Conservation (phyloP, 495 filamentous ascomycete species). For the Aspergillus avenaceus region DNA sequence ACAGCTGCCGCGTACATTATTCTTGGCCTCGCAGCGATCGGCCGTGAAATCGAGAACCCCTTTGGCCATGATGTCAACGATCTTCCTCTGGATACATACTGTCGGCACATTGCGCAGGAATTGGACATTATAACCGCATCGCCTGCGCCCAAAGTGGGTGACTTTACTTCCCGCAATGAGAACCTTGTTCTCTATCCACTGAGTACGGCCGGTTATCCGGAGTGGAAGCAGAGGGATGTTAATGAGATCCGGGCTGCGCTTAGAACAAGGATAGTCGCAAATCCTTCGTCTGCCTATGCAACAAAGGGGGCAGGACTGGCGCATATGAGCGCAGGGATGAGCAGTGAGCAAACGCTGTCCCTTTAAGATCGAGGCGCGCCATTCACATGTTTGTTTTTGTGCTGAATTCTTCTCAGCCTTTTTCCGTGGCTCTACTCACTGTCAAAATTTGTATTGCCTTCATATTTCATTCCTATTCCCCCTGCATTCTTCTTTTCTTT, state of each 20-base stretch:
- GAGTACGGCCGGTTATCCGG: constrained; percentile 50
- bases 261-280: constrained; percentile 38
- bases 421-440: too few species aligned
- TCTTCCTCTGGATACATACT: constrained; percentile 73
- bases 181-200: constrained; percentile 70
- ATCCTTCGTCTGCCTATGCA: constrained; percentile 9
- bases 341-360: too few species aligned
- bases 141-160: constrained; percentile 48
- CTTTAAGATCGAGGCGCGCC: too few species aligned
- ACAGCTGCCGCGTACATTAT: constrained; percentile 78
- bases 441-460: too few species aligned
- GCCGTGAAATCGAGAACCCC: constrained; percentile 84
- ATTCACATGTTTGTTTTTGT: too few species aligned
- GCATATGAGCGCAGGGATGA: too few species aligned
- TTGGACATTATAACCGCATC: constrained; percentile 66
- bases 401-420: too few species aligned
- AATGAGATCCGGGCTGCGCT: constrained; percentile 56
- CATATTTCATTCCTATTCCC: too few species aligned
- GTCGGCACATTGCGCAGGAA: constrained; percentile 64
- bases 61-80: constrained; percentile 88
- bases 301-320: too few species aligned
- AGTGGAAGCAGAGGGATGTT: constrained; percentile 59
- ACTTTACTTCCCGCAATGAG: constrained; percentile 52
- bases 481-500: too few species aligned
- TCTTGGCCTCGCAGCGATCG: constrained; percentile 80